Percentiles rank a stretch among this genome's conserved stretches.
Evolutionary conservation across 108 stramenopile genomes (phyloP).

Genomic region (Fragilaria crotonensis): DNA sequence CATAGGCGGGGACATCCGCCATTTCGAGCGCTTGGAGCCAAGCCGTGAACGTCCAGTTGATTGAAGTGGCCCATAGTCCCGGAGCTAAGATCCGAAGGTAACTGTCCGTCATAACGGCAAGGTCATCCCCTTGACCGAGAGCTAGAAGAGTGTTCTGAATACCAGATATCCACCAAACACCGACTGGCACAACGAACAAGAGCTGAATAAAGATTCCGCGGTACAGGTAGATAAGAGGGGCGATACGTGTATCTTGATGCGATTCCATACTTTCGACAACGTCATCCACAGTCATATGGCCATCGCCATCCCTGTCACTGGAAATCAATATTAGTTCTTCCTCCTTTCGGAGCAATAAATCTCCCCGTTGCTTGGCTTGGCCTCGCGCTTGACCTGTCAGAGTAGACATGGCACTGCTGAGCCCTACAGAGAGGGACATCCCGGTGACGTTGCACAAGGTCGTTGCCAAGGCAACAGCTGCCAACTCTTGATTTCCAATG

Average conservation of each 20-base stretch:
- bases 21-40: slow-evolving; percentile 53
- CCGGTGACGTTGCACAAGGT: slow-evolving; percentile 67
- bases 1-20: slow-evolving; percentile 44
- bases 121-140: slow-evolving; percentile 38
- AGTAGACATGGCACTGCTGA: slow-evolving; percentile 37
- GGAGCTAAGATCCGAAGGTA: slow-evolving; percentile 42
- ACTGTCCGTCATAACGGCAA: slow-evolving; percentile 32
- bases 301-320: not conserved
- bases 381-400: slow-evolving; percentile 30
- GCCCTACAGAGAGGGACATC: slow-evolving; percentile 44
- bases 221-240: slow-evolving; percentile 40
- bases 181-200: slow-evolving; percentile 36
- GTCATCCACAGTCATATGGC: not conserved
- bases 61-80: slow-evolving; percentile 38
- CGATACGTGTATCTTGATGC: slow-evolving; percentile 8
- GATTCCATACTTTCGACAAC: not conserved
- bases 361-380: slow-evolving; percentile 15
- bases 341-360: not conserved
- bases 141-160: slow-evolving; percentile 25
- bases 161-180: slow-evolving; percentile 45
- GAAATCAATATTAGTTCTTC: slow-evolving; percentile 1
- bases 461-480: slow-evolving; percentile 58
- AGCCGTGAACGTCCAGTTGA: slow-evolving; percentile 47
- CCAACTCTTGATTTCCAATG: slow-evolving; percentile 41
- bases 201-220: slow-evolving; percentile 47